Percentiles rank a stretch among this genome's conserved stretches.
Evolutionary conservation across 306 rosid genomes (phyloP).

Genomic region (Geum urbanum): DNA sequence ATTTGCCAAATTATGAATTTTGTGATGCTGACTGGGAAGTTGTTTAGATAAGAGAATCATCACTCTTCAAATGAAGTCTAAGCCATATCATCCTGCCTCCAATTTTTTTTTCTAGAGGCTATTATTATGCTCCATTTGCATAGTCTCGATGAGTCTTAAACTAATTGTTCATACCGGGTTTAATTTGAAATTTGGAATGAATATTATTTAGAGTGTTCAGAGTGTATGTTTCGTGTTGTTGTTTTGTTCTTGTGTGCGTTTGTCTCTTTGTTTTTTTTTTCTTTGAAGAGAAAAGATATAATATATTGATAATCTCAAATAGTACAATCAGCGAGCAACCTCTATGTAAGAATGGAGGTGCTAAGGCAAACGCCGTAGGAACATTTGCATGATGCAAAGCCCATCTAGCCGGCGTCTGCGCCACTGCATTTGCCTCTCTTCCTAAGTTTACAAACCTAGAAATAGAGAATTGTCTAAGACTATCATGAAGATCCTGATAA

Average conservation of each 20-base stretch:
- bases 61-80: not conserved
- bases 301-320: no score
- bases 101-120: no score
- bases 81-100: not conserved
- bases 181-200: not conserved
- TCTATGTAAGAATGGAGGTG: no score
- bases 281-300: no score
- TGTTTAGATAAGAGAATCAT: not conserved
- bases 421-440: no score
- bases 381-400: no score
- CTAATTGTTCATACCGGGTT: not conserved
- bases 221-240: not conserved
- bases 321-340: no score
- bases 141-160: not conserved
- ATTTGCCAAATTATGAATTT: slow-evolving; percentile 7
- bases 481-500: no score
- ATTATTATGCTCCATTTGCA: slow-evolving; percentile 10
- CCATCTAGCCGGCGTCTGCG: no score
- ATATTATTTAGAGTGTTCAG: not conserved
- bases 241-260: not conserved
- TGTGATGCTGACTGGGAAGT: slow-evolving; percentile 14
- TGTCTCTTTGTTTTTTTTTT: not conserved
- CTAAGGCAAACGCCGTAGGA: no score
- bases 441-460: no score
- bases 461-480: no score